Conservation (phyloP, 2,329 filamentous ascomycete species). For the Magnaporthales sp. region DNA sequence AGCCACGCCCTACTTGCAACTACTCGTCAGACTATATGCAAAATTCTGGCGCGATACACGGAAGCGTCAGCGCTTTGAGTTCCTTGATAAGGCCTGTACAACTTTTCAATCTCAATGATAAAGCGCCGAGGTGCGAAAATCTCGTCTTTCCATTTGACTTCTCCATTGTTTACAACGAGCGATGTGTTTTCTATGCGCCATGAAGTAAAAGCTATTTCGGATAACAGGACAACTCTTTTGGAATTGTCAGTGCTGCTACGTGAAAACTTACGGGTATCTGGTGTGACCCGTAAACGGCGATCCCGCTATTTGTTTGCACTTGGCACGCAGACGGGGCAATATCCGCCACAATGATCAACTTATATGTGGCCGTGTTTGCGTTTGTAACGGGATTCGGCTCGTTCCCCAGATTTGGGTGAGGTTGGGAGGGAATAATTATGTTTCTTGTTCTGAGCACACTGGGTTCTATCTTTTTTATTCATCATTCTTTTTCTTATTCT, state of each 20-base stretch:
- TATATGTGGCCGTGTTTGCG: background rate
- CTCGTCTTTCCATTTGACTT: background rate
- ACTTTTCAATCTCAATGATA: background rate
- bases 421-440: background rate
- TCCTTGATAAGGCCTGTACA: background rate
- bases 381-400: background rate
- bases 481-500: background rate
- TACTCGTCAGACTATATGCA: background rate
- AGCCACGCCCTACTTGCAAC: background rate
- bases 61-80: background rate
- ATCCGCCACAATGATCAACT: background rate
- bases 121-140: background rate
- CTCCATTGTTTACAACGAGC: background rate
- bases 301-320: background rate
- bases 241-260: background rate
- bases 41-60: background rate
- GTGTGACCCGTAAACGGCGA: background rate
- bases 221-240: background rate
- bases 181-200: background rate
- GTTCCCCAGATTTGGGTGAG: background rate
- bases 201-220: background rate
- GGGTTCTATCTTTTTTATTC: background rate
- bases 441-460: background rate
- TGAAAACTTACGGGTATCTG: background rate
- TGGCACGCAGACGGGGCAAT: background rate